Base-by-base conservation (phyloP, 805 yeast species). In the Komagataella populi region DNA sequence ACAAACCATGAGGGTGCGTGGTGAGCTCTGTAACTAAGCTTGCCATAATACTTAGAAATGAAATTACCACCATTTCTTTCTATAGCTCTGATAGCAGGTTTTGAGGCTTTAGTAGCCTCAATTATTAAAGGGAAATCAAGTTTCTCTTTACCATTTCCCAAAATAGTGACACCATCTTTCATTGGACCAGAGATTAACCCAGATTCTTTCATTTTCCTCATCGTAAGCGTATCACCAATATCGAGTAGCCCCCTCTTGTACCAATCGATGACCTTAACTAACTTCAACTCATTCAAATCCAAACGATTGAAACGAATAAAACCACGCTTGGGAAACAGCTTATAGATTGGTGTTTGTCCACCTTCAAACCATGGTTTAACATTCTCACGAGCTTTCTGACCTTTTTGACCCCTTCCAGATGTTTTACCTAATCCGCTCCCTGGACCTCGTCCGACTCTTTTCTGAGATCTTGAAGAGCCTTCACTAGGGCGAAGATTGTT, bases 311-410 rank as follows among this genome's bases (percentile, higher is more conserved):
- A 78, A 64, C 87, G 79, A 59, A 77, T 80, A 71, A 89, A 89
- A 6, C 98, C 98, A 54, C 83, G 72, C 64, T 91, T 91, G 57
- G 97, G 96, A 68, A 87, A 81, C 57, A 85, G 70, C 67, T 85
- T 78, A 66, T 81, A 80, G 63, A 84, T 80, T 23, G 97, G 98
- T 1, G 98, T 93, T 66, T 93, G 99, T 65, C 99, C 98, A 80
- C 99, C 99, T 73, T 93, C 99, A 64, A 91, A 88, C 91, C 95
- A 87, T 53, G 84, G 79, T 52, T 89, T 91, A 30, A 91, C 91
- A 46, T 83, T 78, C 44, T 91, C 86, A 69, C 98, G 80, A 8
- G 98, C 96, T 70, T 91, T 91, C 66, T 91, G 98, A 80, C 99
- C 99, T 71, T 93, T 93, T 62, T 87, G 96, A 74, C 99, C 99